Base-by-base conservation (phyloP, 805 yeast species). In the Candida coquimbonensis region DNA sequence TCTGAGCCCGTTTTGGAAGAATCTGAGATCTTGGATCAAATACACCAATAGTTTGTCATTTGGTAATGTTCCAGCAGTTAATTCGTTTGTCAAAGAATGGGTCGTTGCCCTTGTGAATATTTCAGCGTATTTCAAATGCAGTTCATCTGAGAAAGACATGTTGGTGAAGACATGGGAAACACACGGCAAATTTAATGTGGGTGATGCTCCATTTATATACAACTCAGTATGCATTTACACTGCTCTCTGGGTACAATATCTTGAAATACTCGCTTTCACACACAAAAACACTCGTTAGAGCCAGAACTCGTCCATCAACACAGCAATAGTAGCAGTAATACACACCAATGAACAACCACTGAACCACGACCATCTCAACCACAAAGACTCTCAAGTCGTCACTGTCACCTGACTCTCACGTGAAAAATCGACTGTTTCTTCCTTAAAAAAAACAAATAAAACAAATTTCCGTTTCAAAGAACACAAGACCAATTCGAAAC, bases 21-120 rank as follows among this genome's bases (percentile, higher is more conserved):
- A 76, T 43, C 66, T 68, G 46, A 73, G 55, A 54, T 77, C 82
- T 53, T 77, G 81, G 2, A 65, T 63, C 42, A 75, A 51, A 49
- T 77, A 77, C 1, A 72, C 65, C 54, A 60, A 70, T 14, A 75
- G 59, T 34, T 59, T 68, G 40, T 64, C 55, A 49, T 73, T 72
- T 0, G 70, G 59, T 13, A 77, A 56, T 1, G 69, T 64, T 2
- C 81, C 82, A 11, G 52, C 51, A 50, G 78, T 74, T 36, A 73
- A 53, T 48, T 77, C 76, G 8, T 46, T 49, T 12, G 50, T 49
- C 29, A 50, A 46, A 1, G 46, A 26, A 31, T 49, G 51, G 8
- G 50, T 44, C 16, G 52, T 50, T 4, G 54, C 54, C 25, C 29
- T 51, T n/a, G 32, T 27, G 43, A 49, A 51, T 7, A 40, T 5